These are phyloP conservation scores for Chalaropsis ovoidea DNA, from an alignment of 2,329 filamentous ascomycete genomes.

Conservation along the genomic window DNA sequence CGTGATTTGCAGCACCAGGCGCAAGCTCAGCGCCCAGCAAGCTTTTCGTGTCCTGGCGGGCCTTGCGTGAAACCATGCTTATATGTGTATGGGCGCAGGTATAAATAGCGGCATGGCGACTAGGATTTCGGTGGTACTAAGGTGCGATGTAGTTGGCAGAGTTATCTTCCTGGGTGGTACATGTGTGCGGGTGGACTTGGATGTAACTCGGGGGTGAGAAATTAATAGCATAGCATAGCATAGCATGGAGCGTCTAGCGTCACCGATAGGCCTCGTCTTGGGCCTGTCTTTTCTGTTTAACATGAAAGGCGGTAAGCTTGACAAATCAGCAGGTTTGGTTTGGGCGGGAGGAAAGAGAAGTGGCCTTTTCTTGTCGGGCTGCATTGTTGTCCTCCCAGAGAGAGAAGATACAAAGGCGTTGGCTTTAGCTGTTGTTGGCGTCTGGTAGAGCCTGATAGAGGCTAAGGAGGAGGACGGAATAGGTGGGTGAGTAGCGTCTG, in stretches of 20 bases:
- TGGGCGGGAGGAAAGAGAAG: no score
- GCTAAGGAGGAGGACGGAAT: no score
- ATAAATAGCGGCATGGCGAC: background rate
- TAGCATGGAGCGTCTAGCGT: background rate
- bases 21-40: background rate
- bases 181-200: background rate
- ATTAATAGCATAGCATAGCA: background rate
- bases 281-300: background rate
- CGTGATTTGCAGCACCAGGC: no score
- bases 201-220: background rate
- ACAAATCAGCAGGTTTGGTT: background rate
- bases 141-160: background rate
- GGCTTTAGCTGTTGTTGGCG: no score
- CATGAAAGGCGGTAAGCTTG: background rate
- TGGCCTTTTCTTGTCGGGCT: background rate
- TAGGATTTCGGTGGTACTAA: background rate
- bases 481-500: no score
- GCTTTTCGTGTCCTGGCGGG: background rate
- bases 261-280: background rate
- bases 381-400: background rate
- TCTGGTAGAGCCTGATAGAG: background rate
- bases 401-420: background rate
- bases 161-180: constrained; percentile 3
- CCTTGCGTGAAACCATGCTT: background rate
- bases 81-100: background rate